Evolutionary conservation across 2,329 filamentous ascomycete genomes (phyloP).

Genomic region (Penicillium nordicum): DNA sequence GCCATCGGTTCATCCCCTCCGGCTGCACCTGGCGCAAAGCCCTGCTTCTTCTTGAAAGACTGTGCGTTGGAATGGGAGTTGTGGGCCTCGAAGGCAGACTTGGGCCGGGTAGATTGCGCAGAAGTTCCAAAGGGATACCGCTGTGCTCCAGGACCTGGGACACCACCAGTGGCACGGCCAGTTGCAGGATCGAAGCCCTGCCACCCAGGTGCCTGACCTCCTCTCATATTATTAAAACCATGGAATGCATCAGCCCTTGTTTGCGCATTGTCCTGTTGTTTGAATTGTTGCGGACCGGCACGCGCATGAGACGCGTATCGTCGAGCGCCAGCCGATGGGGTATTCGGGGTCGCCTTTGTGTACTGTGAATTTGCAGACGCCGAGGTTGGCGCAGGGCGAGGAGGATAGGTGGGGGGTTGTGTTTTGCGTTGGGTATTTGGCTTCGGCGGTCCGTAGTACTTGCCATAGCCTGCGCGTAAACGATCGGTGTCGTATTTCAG

Average conservation of each 20-base stretch:
- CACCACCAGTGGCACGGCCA: slow-evolving; percentile 26
- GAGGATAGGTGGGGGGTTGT: slow-evolving; percentile 23
- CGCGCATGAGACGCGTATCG: slow-evolving; percentile 42
- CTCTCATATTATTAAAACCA: slow-evolving; percentile 47
- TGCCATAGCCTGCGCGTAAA: slow-evolving; percentile 48
- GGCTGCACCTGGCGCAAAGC: slow-evolving; percentile 57
- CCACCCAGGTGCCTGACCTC: slow-evolving; percentile 31
- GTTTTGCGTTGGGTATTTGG: slow-evolving; percentile 30
- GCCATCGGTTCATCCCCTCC: slow-evolving; percentile 60
- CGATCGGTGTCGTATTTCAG: slow-evolving; percentile 62
- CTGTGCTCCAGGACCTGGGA: slow-evolving; percentile 22
- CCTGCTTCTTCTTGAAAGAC: slow-evolving; percentile 51
- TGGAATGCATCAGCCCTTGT: slow-evolving; percentile 45
- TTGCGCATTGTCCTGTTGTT: slow-evolving; percentile 38
- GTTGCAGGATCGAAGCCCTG: slow-evolving; percentile 41
- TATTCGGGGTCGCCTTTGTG: slow-evolving; percentile 23
- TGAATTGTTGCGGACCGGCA: slow-evolving; percentile 40
- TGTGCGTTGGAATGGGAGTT: slow-evolving; percentile 37
- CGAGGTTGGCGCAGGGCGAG: slow-evolving; percentile 24
- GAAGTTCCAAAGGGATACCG: slow-evolving; percentile 22
- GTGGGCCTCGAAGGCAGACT: slow-evolving; percentile 42
- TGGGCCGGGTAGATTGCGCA: slow-evolving; percentile 25
- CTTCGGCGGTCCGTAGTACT: slow-evolving; percentile 31
- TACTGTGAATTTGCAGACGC: slow-evolving; percentile 16
- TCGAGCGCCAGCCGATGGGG: slow-evolving; percentile 38